A percentile compares a stretch with the other conserved stretches of the same genome.
Evolutionary conservation across 768 basidiomycete species (phyloP).

Genomic region (Cubamyces sp.): DNA sequence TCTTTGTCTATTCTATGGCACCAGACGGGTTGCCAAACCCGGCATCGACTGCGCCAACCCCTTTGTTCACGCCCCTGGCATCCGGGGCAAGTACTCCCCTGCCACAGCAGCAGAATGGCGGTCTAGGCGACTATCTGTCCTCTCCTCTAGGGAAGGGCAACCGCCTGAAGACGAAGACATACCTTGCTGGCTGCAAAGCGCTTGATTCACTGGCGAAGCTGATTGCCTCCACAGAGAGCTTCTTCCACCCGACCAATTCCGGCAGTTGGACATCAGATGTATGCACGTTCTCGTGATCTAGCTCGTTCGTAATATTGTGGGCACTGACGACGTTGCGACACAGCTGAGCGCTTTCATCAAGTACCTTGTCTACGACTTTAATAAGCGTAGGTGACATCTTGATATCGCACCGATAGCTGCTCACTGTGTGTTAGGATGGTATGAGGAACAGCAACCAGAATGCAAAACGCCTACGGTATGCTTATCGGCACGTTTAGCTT

Average conservation of each 20-base stretch:
- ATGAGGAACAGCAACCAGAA: slow-evolving; percentile 73
- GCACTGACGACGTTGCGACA: neutral
- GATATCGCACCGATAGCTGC: neutral
- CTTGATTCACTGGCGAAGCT: slow-evolving; percentile 84
- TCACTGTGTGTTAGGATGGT: slow-evolving; percentile 57
- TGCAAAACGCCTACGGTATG: slow-evolving; percentile 78
- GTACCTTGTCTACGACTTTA: slow-evolving; percentile 82
- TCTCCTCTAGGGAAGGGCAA: slow-evolving; percentile 56
- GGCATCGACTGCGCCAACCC: slow-evolving; percentile 69
- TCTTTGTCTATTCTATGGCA: slow-evolving; percentile 90
- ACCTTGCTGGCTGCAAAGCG: slow-evolving; percentile 83
- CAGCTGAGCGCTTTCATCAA: slow-evolving; percentile 86
- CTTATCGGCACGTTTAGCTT: neutral
- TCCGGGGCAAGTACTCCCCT: slow-evolving; percentile 66
- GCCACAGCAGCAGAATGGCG: slow-evolving; percentile 44
- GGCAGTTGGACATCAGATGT: slow-evolving; percentile 83
- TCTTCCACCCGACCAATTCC: slow-evolving; percentile 90
- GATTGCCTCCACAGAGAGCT: slow-evolving; percentile 85
- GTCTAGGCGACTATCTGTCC: slow-evolving; percentile 60
- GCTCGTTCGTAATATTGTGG: neutral
- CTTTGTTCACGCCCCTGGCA: slow-evolving; percentile 69
- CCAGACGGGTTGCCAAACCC: slow-evolving; percentile 61
- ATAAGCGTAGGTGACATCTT: slow-evolving; percentile 58
- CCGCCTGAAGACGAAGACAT: slow-evolving; percentile 50
- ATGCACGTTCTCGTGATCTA: slow-evolving; percentile 29